Evolutionary conservation across 768 basidiomycete species (phyloP).

Genomic region (Glaciozyma antarctica): DNA sequence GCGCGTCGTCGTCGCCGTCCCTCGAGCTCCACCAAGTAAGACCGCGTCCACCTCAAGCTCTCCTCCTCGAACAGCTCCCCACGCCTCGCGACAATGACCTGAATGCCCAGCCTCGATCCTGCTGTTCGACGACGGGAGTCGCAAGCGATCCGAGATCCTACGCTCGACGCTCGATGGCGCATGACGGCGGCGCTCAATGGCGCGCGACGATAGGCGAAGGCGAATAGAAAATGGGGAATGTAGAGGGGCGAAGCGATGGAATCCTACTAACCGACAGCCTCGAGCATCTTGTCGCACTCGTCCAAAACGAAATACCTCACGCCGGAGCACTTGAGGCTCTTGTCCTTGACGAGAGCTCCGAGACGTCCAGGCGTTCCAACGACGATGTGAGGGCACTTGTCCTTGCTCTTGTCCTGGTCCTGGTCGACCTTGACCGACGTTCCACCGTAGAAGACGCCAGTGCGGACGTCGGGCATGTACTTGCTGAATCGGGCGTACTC

Average conservation of each 20-base stretch:
- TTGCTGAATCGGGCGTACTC: slow-evolving; percentile 98
- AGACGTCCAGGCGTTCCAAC: slow-evolving; percentile 96
- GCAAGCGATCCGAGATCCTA: no score
- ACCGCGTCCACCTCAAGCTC: no score
- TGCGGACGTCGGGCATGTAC: slow-evolving; percentile 98
- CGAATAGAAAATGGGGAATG: not conserved
- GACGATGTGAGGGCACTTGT: slow-evolving; percentile 95
- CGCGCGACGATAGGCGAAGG: not conserved
- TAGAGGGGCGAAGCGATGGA: not conserved
- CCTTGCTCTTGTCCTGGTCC: slow-evolving; percentile 88
- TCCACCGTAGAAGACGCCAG: slow-evolving; percentile 95
- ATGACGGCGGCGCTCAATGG: not conserved
- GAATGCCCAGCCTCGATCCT: no score
- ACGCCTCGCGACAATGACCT: no score
- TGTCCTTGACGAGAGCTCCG: slow-evolving; percentile 90
- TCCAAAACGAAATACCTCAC: slow-evolving; percentile 99
- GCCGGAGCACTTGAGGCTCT: slow-evolving; percentile 84
- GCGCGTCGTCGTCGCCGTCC: no score
- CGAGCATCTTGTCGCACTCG: slow-evolving; percentile 99
- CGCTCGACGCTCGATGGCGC: not conserved
- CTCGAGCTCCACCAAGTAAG: no score
- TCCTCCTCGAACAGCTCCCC: no score
- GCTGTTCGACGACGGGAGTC: no score
- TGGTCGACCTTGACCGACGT: slow-evolving; percentile 88
- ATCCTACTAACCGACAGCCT: slow-evolving; percentile 97